Conservation (phyloP, 441 rosid genomes). For the Mallotus repandus region DNA sequence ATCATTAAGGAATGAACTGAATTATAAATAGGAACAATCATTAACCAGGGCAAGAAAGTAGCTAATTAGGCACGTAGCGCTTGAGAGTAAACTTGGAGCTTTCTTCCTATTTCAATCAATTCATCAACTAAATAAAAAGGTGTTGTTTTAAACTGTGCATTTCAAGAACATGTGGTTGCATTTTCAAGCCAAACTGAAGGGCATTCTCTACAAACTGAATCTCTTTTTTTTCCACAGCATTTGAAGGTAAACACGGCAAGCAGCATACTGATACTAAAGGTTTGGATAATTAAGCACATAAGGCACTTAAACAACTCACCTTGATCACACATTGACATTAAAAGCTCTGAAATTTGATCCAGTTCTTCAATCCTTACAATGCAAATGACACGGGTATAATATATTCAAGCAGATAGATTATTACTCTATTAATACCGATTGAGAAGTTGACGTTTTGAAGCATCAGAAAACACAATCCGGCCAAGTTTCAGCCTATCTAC, state of each 20-base stretch:
- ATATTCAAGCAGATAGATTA: too few species aligned
- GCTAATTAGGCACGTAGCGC: neutral
- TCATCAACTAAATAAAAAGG: neutral
- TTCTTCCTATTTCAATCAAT: neutral
- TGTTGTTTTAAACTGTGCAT: neutral
- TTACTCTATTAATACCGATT: constrained; percentile 44
- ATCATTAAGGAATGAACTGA: neutral
- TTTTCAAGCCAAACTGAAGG: neutral
- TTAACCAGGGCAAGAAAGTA: neutral
- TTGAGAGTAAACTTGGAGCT: neutral
- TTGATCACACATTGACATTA: neutral
- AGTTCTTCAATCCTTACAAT: neutral
- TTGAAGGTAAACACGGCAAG: neutral
- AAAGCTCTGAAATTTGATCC: neutral
- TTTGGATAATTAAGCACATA: constrained; percentile 17
- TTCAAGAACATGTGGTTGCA: neutral
- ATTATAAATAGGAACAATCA: neutral
- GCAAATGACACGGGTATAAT: constrained; percentile 32
- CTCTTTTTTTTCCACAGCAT: neutral
- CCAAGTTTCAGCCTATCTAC: constrained; percentile 78
- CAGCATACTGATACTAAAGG: too few species aligned
- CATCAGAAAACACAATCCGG: constrained; percentile 76
- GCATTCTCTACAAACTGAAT: neutral
- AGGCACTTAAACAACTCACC: neutral
- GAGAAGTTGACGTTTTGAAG: constrained; percentile 69